Conservation (phyloP, 345 rosid species). For the Gossypium turneri region DNA sequence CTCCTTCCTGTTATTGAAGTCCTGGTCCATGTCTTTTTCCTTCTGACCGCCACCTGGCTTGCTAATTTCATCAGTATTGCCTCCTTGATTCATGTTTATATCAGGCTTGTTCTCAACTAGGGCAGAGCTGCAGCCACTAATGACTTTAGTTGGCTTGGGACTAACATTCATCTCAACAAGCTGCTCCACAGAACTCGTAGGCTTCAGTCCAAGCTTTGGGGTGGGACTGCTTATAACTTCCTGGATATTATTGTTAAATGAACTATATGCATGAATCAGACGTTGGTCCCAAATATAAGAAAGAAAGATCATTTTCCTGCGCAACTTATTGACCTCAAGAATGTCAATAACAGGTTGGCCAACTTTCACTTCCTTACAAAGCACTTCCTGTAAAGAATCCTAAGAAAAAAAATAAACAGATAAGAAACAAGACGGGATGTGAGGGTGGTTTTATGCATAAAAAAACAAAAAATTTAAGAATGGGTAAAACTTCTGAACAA, state of each 20-base stretch:
- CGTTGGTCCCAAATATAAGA: slow-evolving; percentile 86
- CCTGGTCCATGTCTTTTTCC: slow-evolving; percentile 30
- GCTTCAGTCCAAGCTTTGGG: slow-evolving; percentile 36
- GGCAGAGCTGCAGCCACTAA: slow-evolving; percentile 38
- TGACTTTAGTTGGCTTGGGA: slow-evolving; percentile 33
- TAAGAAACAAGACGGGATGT: neutral
- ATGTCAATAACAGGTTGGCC: slow-evolving; percentile 68
- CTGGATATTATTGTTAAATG: slow-evolving; percentile 35
- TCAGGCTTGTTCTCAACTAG: slow-evolving; percentile 35
- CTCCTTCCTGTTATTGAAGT: slow-evolving; percentile 31
- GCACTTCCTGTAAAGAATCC: slow-evolving; percentile 54
- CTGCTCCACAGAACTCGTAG: slow-evolving; percentile 46
- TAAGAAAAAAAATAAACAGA: slow-evolving; percentile 21
- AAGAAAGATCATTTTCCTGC: slow-evolving; percentile 67
- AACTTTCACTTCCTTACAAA: slow-evolving; percentile 36
- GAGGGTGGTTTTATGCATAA: neutral
- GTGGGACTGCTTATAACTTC: slow-evolving; percentile 32
- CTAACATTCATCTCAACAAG: slow-evolving; percentile 39
- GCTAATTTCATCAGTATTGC: slow-evolving; percentile 16
- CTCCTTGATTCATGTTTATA: slow-evolving; percentile 29
- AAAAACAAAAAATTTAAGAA: neutral
- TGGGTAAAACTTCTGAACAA: neutral
- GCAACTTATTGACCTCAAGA: slow-evolving; percentile 74
- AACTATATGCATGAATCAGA: slow-evolving; percentile 55
- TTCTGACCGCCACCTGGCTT: slow-evolving; percentile 26